Conservation (phyloP, 495 filamentous ascomycete genomes). For the Chaetomidium leptoderma region DNA sequence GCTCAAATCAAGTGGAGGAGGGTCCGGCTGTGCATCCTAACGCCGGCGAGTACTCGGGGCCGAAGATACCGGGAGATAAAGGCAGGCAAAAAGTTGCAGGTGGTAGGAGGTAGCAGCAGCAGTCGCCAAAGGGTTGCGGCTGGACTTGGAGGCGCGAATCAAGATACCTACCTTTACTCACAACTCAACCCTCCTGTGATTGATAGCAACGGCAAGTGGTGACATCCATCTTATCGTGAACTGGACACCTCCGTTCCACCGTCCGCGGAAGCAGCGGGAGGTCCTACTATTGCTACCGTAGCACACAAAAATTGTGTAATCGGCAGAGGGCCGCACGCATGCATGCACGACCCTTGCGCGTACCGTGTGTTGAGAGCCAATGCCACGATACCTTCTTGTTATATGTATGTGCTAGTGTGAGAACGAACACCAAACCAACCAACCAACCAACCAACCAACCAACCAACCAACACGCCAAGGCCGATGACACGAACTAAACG, state of each 20-base stretch:
- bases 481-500: no score
- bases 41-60: no score
- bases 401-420: no score
- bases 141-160: background rate
- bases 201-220: background rate
- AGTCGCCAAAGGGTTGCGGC: background rate
- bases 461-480: no score
- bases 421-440: no score
- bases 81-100: background rate
- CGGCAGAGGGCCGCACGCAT: no score
- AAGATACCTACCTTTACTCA: background rate
- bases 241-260: background rate
- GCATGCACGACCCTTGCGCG: no score
- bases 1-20: no score
- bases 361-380: no score
- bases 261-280: slow-evolving; percentile 4
- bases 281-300: background rate
- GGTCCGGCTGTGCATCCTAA: background rate
- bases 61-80: background rate
- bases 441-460: no score
- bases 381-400: no score
- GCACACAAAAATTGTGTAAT: background rate
- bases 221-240: background rate
- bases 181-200: background rate
- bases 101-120: background rate